Evolutionary conservation across 2,329 filamentous ascomycete genomes (phyloP).

Genomic region (Colletotrichum sp.): DNA sequence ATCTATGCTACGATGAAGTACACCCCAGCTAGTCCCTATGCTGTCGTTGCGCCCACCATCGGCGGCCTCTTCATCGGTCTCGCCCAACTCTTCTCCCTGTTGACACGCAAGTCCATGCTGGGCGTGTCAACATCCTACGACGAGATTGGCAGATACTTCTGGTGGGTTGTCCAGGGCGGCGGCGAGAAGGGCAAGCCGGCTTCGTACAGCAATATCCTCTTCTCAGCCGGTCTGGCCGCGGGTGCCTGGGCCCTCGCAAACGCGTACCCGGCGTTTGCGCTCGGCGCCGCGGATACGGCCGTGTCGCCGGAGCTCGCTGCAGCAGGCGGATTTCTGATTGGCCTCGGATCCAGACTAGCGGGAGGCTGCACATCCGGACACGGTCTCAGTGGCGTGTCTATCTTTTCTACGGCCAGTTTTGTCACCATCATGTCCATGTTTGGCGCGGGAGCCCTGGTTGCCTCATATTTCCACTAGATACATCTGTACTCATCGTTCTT

Average conservation of each 20-base stretch:
- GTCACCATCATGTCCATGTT: constrained; percentile 66
- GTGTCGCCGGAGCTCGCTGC: constrained; percentile 45
- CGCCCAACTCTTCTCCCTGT: constrained; percentile 62
- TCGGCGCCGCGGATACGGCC: constrained; percentile 27
- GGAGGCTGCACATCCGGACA: constrained; percentile 74
- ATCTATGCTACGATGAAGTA: constrained; percentile 42
- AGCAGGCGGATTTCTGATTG: constrained; percentile 61
- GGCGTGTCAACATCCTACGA: constrained; percentile 68
- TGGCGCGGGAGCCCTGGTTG: constrained; percentile 45
- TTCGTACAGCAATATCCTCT: constrained; percentile 51
- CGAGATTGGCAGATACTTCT: constrained; percentile 61
- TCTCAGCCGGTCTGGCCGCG: constrained; percentile 55
- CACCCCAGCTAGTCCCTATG: constrained; percentile 33
- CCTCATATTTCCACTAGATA: constrained; percentile 23
- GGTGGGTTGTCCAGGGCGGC: constrained; percentile 41
- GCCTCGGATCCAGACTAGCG: constrained; percentile 64
- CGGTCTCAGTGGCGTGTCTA: constrained; percentile 70
- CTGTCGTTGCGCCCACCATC: constrained; percentile 46
- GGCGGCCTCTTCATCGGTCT: constrained; percentile 65
- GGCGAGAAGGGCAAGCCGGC: constrained; percentile 29
- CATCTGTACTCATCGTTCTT: not conserved
- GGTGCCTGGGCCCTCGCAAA: constrained; percentile 48
- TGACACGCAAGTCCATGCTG: constrained; percentile 57
- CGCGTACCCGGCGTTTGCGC: constrained; percentile 33
- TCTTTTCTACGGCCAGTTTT: constrained; percentile 66